A percentile compares a stretch with the other conserved stretches of the same genome.
These are phyloP conservation scores for Podochytrium sp. DNA, from an alignment of 192 early-diverging fungal genomes.

Conservation along the genomic window DNA sequence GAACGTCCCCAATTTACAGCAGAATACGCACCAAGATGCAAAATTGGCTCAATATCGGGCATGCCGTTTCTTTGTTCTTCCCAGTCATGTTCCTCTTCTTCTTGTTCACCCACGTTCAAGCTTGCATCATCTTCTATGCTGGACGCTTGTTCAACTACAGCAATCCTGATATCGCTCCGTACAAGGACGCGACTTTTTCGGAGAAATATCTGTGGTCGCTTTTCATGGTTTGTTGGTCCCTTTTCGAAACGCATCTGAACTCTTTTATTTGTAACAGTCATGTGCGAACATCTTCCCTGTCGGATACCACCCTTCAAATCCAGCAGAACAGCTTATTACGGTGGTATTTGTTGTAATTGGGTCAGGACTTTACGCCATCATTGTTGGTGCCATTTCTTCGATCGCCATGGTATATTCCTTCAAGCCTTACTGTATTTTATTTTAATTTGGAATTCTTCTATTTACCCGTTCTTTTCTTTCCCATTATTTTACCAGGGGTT, in stretches of 20 bases:
- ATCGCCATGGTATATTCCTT: too few relatives aligned
- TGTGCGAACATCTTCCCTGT: conserved; percentile 9
- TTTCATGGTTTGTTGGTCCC: neutral
- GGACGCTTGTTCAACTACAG: conserved; percentile 18
- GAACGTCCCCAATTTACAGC: neutral
- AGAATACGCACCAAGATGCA: neutral
- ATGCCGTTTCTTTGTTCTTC: neutral
- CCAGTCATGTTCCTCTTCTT: neutral
- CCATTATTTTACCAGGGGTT: too few relatives aligned
- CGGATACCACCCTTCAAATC: conserved; percentile 10
- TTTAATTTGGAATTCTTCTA: too few relatives aligned
- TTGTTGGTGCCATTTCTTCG: conserved; percentile 30
- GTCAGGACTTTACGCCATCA: conserved; percentile 19
- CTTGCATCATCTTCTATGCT: conserved; percentile 24
- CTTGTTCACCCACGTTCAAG: conserved; percentile 34
- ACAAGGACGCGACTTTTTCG: neutral
- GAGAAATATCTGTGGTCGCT: conserved; percentile 19
- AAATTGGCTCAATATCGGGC: neutral
- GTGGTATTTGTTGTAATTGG: conserved; percentile 3
- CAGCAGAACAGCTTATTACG: neutral
- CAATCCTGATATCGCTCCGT: neutral
- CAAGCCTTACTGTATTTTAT: too few relatives aligned
- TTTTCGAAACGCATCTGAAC: neutral
- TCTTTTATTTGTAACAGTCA: neutral
- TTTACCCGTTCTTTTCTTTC: too few relatives aligned